A percentile compares a stretch with the other conserved stretches of the same genome.
Conservation (phyloP, 2,329 filamentous ascomycete species). For the Alternaria incomplexa region DNA sequence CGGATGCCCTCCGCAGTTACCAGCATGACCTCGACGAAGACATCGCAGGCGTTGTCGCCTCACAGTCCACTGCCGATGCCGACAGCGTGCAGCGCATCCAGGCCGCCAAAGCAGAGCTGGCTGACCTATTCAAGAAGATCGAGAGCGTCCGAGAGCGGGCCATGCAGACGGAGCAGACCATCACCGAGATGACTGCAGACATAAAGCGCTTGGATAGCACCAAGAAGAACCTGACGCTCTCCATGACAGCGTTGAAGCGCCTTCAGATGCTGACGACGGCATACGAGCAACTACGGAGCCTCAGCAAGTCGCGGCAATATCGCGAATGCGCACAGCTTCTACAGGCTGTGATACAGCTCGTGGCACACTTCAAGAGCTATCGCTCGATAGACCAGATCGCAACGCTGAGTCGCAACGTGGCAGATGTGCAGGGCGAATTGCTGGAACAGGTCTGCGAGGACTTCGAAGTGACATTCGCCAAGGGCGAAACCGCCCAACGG, state of each 20-base stretch:
- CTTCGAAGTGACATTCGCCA: conserved; percentile 94
- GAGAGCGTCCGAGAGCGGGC: conserved; percentile 89
- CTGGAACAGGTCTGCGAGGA: conserved; percentile 99
- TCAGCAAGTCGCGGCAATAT: conserved; percentile 88
- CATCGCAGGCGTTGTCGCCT: conserved; percentile 73
- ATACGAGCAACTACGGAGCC: conserved; percentile 90
- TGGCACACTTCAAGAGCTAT: conserved; percentile 98
- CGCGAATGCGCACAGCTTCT: conserved; percentile 91
- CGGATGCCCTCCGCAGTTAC: conserved; percentile 73
- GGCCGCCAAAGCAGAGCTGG: conserved; percentile 86
- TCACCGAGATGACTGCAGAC: conserved; percentile 98
- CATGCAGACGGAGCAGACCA: conserved; percentile 90
- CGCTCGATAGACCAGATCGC: conserved; percentile 98
- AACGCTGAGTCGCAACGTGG: conserved; percentile 86
- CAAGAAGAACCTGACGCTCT: conserved; percentile 93
- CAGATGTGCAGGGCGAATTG: conserved; percentile 89
- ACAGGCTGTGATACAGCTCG: conserved; percentile 94
- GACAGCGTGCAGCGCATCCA: conserved; percentile 92
- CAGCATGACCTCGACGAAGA: conserved; percentile 82
- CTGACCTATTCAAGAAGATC: conserved; percentile 90
- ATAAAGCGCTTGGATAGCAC: conserved; percentile 97
- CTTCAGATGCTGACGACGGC: conserved; percentile 98
- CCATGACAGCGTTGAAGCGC: conserved; percentile 96
- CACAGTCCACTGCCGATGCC: conserved; percentile 83
- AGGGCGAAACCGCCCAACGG: conserved; percentile 76